phyloP scores from a whole-genome alignment of 2,329 filamentous ascomycete species.

The Acrodontium crateriforme region DNA sequence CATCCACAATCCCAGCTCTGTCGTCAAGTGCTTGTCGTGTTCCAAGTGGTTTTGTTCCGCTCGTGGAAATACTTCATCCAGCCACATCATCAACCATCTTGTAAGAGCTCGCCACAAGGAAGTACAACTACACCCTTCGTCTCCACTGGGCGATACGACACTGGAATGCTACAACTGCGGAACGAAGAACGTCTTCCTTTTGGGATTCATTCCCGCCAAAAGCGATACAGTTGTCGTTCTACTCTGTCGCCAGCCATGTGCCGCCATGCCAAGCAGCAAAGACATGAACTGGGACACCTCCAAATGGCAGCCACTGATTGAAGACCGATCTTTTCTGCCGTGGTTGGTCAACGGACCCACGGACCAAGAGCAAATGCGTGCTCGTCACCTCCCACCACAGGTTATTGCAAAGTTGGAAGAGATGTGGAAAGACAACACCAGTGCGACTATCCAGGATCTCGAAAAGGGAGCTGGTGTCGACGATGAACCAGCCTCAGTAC shows the following conservation, averaged over 20 bases:
- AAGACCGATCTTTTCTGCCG: slow-evolving; percentile 84
- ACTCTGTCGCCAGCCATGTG: slow-evolving; percentile 90
- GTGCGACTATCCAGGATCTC: slow-evolving; percentile 75
- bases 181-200: slow-evolving; percentile 95
- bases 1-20: slow-evolving; percentile 87
- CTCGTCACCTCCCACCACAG: slow-evolving; percentile 80
- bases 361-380: slow-evolving; percentile 90
- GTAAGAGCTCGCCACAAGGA: slow-evolving; percentile 97
- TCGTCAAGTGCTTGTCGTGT: slow-evolving; percentile 91
- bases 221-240: slow-evolving; percentile 97
- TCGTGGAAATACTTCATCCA: slow-evolving; percentile 88
- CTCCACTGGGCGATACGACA: slow-evolving; percentile 85
- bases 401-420: slow-evolving; percentile 95
- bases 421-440: slow-evolving; percentile 93
- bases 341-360: slow-evolving; percentile 86
- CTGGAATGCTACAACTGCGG: slow-evolving; percentile 99
- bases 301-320: slow-evolving; percentile 92
- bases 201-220: slow-evolving; percentile 96
- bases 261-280: slow-evolving; percentile 86
- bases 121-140: slow-evolving; percentile 88
- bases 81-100: slow-evolving; percentile 95
- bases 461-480: slow-evolving; percentile 74
- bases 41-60: slow-evolving; percentile 99
- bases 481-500: slow-evolving; percentile 84
- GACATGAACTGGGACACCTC: slow-evolving; percentile 99